Evolutionary conservation across 75 land plant species (phyloP).

Genomic region (Cunninghamia lanceolata): DNA sequence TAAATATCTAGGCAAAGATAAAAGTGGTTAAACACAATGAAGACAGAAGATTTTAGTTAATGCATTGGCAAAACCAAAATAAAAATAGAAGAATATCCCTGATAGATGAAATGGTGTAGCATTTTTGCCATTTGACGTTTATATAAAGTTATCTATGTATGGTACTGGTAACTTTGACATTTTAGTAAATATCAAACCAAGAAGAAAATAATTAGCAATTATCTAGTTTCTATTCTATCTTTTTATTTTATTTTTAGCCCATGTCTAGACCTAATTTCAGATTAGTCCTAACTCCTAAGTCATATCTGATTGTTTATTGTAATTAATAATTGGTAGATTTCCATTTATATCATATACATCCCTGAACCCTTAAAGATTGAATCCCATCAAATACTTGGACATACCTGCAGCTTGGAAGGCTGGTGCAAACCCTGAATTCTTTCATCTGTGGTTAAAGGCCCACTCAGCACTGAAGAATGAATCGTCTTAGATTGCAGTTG

Average conservation of each 20-base stretch:
- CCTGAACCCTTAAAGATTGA: not conserved
- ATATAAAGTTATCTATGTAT: not conserved
- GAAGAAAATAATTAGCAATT: not conserved
- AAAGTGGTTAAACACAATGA: not conserved
- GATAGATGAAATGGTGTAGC: not conserved
- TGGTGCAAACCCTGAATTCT: slow-evolving; percentile 11
- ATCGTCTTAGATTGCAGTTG: slow-evolving; percentile 24
- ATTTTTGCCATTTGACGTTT: not conserved
- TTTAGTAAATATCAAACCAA: not conserved
- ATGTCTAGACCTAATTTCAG: not conserved
- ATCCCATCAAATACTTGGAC: not conserved
- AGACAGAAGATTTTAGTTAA: not conserved
- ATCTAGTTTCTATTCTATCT: not conserved
- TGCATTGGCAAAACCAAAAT: not conserved
- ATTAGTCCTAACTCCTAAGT: not conserved
- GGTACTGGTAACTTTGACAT: not conserved
- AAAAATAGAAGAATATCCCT: not conserved
- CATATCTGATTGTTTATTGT: not conserved
- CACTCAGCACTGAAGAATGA: slow-evolving; percentile 16
- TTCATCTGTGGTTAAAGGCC: slow-evolving; percentile 15
- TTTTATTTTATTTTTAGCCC: not conserved
- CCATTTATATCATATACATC: not conserved
- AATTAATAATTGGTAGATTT: not conserved
- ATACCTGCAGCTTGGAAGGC: slow-evolving; percentile 11
- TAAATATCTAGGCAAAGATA: not conserved